phyloP scores from a whole-genome alignment of 2,329 filamentous ascomycete genomes.

The Fusarium mangiferae region DNA sequence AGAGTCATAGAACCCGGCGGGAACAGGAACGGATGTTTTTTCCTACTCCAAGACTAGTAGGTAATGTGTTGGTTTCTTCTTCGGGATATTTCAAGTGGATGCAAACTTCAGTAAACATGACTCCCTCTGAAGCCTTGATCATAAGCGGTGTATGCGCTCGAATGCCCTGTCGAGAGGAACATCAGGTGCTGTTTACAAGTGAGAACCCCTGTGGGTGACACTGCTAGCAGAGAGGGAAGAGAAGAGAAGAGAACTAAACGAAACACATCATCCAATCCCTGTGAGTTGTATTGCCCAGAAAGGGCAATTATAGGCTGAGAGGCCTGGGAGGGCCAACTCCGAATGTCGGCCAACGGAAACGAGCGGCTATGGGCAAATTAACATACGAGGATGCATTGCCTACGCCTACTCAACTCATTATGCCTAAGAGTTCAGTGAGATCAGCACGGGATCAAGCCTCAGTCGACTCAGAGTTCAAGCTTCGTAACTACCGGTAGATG shows the following conservation, averaged over 20 bases:
- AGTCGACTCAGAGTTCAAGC: background rate
- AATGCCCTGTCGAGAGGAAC: slow-evolving; percentile 7
- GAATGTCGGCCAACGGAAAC: slow-evolving; percentile 39
- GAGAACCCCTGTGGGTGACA: slow-evolving; percentile 6
- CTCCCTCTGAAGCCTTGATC: background rate
- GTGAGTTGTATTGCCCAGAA: slow-evolving; percentile 29
- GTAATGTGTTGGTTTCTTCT: background rate
- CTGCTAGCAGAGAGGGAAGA: background rate
- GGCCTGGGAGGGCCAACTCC: slow-evolving; percentile 7
- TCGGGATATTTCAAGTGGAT: slow-evolving; percentile 1
- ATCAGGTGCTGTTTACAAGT: slow-evolving; percentile 24
- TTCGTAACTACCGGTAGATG: slow-evolving; percentile 1
- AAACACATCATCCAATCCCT: slow-evolving; percentile 17
- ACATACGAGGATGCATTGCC: slow-evolving; percentile 24
- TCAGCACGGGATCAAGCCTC: background rate
- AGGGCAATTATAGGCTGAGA: slow-evolving; percentile 5
- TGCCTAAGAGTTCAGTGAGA: background rate
- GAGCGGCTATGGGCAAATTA: slow-evolving; percentile 15
- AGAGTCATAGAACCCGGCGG: background rate
- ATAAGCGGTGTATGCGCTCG: slow-evolving; percentile 31
- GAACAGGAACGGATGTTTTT: background rate
- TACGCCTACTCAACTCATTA: background rate
- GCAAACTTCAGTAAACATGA: background rate
- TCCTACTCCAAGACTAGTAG: background rate
- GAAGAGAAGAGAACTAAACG: background rate